Percentiles rank a stretch among this genome's conserved stretches.
Conservation (phyloP, 2,329 filamentous ascomycete species). For the Diaporthe aspalathi region DNA sequence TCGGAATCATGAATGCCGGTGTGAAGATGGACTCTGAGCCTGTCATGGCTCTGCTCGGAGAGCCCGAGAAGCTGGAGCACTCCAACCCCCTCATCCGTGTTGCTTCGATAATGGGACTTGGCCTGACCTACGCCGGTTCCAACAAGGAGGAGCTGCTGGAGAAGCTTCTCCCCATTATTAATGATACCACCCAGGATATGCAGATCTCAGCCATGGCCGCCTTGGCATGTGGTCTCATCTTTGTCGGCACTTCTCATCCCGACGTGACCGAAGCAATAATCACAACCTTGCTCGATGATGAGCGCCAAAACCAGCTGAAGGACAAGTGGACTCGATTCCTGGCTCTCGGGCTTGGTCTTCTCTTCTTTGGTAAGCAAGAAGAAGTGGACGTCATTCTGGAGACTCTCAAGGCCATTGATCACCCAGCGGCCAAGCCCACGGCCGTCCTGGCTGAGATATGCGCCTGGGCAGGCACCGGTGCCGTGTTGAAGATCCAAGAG, state of each 20-base stretch:
- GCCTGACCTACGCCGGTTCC: conserved; percentile 92
- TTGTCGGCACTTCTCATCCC: conserved; percentile 90
- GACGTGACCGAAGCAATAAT: conserved; percentile 94
- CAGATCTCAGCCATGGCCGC: conserved; percentile 97
- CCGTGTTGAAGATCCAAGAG: conserved; percentile 96
- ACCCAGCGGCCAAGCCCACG: conserved; percentile 97
- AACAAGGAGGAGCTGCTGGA: conserved; percentile 92
- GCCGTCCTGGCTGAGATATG: conserved; percentile 95
- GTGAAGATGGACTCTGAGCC: conserved; percentile 91
- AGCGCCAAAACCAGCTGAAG: conserved; percentile 88
- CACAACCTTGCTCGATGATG: conserved; percentile 92
- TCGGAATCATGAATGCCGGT: conserved; percentile 95
- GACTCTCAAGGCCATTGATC: conserved; percentile 95
- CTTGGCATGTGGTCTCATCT: conserved; percentile 88
- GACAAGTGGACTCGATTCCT: conserved; percentile 99
- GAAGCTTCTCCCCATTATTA: conserved; percentile 85
- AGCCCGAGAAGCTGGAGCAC: conserved; percentile 81
- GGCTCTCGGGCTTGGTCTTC: conserved; percentile 88
- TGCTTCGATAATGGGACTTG: conserved; percentile 94
- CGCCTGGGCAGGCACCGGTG: conserved; percentile 97
- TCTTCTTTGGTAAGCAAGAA: conserved; percentile 97
- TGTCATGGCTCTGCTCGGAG: conserved; percentile 85
- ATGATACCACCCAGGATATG: conserved; percentile 87
- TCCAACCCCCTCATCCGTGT: conserved; percentile 83
- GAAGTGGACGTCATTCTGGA: conserved; percentile 98